phyloP scores from a whole-genome alignment of 2,329 filamentous ascomycete species.

The Madurella mycetomatis region DNA sequence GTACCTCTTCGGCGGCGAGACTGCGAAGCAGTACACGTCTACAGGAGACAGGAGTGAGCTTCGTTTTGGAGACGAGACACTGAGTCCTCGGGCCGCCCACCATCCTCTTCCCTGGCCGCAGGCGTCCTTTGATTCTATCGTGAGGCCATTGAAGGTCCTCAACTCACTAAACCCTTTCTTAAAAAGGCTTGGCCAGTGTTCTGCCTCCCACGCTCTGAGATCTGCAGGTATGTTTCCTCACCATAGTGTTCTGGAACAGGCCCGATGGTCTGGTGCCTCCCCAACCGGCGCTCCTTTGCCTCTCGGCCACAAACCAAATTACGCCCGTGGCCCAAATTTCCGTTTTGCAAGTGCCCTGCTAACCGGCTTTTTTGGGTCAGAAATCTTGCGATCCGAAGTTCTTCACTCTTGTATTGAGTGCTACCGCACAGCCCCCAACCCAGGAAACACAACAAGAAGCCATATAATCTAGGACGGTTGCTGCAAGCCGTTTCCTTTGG shows the following conservation, averaged over 20 bases:
- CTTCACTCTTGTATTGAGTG: too few relatives aligned
- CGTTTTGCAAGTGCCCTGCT: too few relatives aligned
- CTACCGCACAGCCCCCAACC: background rate
- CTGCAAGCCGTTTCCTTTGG: slow-evolving; percentile 27
- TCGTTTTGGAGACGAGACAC: slow-evolving; percentile 35
- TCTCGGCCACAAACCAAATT: too few relatives aligned
- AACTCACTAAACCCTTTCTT: background rate
- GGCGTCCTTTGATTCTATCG: slow-evolving; percentile 49
- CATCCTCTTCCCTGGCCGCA: slow-evolving; percentile 45
- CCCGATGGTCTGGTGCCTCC: too few relatives aligned
- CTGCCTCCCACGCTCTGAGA: background rate
- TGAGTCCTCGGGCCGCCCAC: slow-evolving; percentile 31
- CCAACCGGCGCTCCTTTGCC: too few relatives aligned
- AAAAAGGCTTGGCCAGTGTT: background rate
- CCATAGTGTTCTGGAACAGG: too few relatives aligned
- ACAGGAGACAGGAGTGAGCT: slow-evolving; percentile 44
- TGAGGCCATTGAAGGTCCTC: slow-evolving; percentile 26
- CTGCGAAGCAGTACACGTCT: slow-evolving; percentile 30
- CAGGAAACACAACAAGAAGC: background rate
- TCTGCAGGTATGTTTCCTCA: slow-evolving; percentile 7
- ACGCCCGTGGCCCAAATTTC: too few relatives aligned
- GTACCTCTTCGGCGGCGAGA: slow-evolving; percentile 18
- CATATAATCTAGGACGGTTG: slow-evolving; percentile 16
- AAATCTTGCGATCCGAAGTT: too few relatives aligned
- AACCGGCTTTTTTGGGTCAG: too few relatives aligned